Conservation (phyloP, 2,329 filamentous ascomycete genomes). For the Pestalotiopsis sp. region DNA sequence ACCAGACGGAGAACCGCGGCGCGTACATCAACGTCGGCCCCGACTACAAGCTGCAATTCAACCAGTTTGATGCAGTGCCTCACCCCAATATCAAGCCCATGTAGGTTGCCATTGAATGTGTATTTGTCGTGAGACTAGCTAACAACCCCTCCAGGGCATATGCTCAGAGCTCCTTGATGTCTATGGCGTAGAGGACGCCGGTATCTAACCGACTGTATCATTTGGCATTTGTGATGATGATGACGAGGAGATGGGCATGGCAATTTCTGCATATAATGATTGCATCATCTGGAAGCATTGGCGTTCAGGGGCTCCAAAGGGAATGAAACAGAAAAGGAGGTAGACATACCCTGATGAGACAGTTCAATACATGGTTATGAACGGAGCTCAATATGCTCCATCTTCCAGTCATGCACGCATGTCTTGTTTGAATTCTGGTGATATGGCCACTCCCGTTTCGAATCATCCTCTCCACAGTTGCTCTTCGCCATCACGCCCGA, state of each 20-base stretch:
- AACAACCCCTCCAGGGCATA: conserved; percentile 62
- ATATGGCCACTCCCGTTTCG: neutral
- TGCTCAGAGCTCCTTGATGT: conserved; percentile 79
- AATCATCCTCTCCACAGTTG: conserved; percentile 49
- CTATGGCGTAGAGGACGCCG: conserved; percentile 60
- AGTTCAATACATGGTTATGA: conserved; percentile 5
- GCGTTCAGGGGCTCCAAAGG: conserved; percentile 29
- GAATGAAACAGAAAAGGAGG: conserved; percentile 11
- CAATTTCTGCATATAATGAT: conserved; percentile 31
- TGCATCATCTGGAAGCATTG: conserved; percentile 29
- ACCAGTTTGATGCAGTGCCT: conserved; percentile 94
- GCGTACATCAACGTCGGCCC: conserved; percentile 96
- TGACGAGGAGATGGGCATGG: conserved; percentile 23
- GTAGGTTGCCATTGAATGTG: conserved; percentile 27
- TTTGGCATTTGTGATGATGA: conserved; percentile 22
- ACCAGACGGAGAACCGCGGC: conserved; percentile 96
- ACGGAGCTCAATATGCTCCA: neutral
- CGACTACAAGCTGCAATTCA: conserved; percentile 87
- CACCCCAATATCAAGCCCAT: conserved; percentile 96
- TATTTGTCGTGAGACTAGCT: conserved; percentile 16
- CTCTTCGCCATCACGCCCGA: conserved; percentile 48
- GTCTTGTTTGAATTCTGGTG: neutral
- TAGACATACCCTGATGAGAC: conserved; percentile 13
- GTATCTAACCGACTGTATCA: conserved; percentile 18
- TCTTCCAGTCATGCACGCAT: neutral